Evolutionary conservation across 352 stramenopile species (phyloP).

Genomic region (Globisporangium spinosum): DNA sequence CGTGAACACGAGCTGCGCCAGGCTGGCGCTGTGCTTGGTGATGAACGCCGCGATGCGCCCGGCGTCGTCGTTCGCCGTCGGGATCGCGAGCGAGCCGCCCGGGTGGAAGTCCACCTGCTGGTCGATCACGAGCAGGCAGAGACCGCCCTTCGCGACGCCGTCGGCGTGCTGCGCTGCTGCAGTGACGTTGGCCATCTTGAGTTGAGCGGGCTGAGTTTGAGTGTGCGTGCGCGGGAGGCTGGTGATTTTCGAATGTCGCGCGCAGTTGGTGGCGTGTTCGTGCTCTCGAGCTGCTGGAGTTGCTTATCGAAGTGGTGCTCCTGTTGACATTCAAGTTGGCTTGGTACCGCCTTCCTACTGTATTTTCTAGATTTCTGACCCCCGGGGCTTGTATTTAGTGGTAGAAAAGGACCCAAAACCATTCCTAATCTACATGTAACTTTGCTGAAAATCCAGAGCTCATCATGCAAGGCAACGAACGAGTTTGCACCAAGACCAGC

Average conservation of each 20-base stretch:
- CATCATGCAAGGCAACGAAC: background rate
- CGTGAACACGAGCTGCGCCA: slow-evolving; percentile 91
- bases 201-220: background rate
- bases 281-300: background rate
- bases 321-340: background rate
- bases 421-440: background rate
- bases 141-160: slow-evolving; percentile 38
- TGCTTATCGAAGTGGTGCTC: slow-evolving; percentile 1
- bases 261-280: background rate
- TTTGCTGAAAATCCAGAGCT: background rate
- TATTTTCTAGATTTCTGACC: too few species aligned
- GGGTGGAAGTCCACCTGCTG: slow-evolving; percentile 96
- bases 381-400: too few species aligned
- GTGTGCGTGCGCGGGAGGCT: slow-evolving; percentile 5
- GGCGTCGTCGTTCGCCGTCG: slow-evolving; percentile 89
- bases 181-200: slow-evolving; percentile 25
- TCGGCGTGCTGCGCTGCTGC: slow-evolving; percentile 38
- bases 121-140: slow-evolving; percentile 92
- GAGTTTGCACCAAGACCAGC: background rate
- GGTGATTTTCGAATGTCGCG: background rate
- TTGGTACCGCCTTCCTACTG: background rate
- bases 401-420: background rate
- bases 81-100: slow-evolving; percentile 93
- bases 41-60: slow-evolving; percentile 89
- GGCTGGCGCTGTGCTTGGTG: slow-evolving; percentile 39